These are phyloP conservation scores for Trichopus zeylanicus DNA, from an alignment of 116 monocot genomes.

Conservation along the genomic window DNA sequence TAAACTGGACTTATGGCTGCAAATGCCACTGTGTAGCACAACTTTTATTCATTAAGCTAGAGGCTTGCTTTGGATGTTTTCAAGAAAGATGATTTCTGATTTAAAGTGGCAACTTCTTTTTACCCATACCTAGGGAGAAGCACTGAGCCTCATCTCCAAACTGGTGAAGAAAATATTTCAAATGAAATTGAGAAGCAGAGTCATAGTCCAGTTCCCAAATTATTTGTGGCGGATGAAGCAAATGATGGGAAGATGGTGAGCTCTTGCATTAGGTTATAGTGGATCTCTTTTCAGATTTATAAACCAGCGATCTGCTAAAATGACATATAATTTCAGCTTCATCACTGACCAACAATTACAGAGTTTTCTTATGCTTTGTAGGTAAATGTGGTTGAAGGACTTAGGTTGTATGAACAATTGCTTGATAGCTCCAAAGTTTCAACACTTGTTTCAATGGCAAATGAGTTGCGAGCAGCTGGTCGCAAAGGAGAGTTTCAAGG, in stretches of 20 bases:
- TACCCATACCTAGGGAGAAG: background rate
- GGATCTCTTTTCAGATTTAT: background rate
- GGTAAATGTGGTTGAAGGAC: constrained; percentile 80
- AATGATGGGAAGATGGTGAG: constrained; percentile 52
- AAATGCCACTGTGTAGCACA: no score
- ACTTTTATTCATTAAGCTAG: no score
- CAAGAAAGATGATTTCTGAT: background rate
- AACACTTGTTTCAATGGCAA: constrained; percentile 41
- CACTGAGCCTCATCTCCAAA: background rate
- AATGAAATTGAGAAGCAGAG: constrained; percentile 22
- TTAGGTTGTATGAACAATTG: constrained; percentile 60
- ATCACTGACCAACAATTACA: background rate
- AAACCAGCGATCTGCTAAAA: background rate
- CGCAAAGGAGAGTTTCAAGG: constrained; percentile 60
- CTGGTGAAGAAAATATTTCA: constrained; percentile 5
- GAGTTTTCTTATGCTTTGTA: constrained; percentile 10
- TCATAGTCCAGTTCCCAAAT: constrained; percentile 18
- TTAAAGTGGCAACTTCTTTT: background rate
- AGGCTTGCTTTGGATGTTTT: background rate
- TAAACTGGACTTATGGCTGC: no score
- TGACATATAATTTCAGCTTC: no score
- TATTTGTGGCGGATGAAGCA: constrained; percentile 30
- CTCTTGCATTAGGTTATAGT: background rate
- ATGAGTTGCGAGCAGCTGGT: constrained; percentile 56
- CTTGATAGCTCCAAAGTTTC: constrained; percentile 47